Evolutionary conservation across 148 eudicot genomes (phyloP), one percentile per base, ranked within the genome.

Genomic region (Bassia scoparia): DNA sequence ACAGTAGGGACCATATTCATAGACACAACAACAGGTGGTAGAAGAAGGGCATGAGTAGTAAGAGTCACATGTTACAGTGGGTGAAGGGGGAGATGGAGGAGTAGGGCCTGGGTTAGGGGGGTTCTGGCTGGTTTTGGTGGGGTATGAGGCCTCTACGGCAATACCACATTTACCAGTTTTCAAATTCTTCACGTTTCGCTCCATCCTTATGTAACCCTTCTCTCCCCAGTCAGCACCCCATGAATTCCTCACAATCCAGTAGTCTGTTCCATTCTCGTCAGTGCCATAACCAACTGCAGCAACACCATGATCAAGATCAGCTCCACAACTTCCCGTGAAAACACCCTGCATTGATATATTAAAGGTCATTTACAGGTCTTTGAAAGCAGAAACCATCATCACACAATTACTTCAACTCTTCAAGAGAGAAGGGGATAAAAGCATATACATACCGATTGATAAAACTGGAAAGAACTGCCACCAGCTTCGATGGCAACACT

Each of bases 171-270:
- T 91, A 17, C 98, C 98, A 1, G 81, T 43, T 17, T 67, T 76
- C 43, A 58, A 26, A 11, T 61, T 68, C 26, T 75, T 66, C 30
- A 87, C 33, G 61, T 89, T 91, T 53, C 96, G 82, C 81, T 95
- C 88, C 78, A 95, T 74, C 75, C 75, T 82, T 37, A 95, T 86
- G 91, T 94, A 94, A 1, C 97, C 98, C 0, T 68, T 54, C 76
- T 91, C 93, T 29, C 98, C 97, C 98, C 98, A 95, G 30, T 74
- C 76, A 0, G 88, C 43, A 31, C 97, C 97, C 98, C 97, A 95
- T 8, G 98, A 95, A 63, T 91, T 95, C 80, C 89, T 89, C 78
- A 95, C 97, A 15, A 82, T 76, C 98, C 97, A 95, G 73, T 88
- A 95, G 71, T 95, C 96, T 44, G 63, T 38, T 0, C 89, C 96